These are phyloP conservation scores for Coniochaeta prunicola DNA, from an alignment of 2,329 filamentous ascomycete species.

Conservation along the genomic window DNA sequence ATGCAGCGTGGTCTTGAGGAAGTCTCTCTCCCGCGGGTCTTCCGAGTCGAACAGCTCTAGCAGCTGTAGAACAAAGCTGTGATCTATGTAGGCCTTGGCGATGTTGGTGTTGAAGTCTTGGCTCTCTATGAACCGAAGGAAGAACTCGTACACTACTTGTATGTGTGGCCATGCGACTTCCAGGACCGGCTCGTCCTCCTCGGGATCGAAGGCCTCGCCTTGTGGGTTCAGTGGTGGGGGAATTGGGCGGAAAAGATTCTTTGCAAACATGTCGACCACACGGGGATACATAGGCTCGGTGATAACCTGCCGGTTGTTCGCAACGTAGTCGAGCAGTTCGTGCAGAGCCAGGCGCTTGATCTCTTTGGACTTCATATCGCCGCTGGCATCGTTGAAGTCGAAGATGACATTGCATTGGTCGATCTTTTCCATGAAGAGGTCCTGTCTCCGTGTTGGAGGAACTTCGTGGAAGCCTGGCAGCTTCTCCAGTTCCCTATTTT, in stretches of 20 bases:
- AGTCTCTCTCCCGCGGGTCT: conserved; percentile 92
- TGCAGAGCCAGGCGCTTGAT: conserved; percentile 96
- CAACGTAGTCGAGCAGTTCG: conserved; percentile 94
- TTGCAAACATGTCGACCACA: conserved; percentile 98
- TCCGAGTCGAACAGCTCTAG: conserved; percentile 98
- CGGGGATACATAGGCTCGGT: conserved; percentile 98
- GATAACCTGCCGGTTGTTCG: conserved; percentile 97
- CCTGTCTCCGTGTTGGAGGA: conserved; percentile 85
- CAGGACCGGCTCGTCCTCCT: conserved; percentile 95
- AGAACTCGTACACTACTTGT: conserved; percentile 99
- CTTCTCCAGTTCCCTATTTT: conserved; percentile 94
- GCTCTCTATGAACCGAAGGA: conserved; percentile 96
- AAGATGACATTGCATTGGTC: conserved; percentile 99
- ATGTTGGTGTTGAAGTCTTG: conserved; percentile 99
- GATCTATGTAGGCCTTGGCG: conserved; percentile 97
- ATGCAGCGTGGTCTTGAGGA: conserved; percentile 95
- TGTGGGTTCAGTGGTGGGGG: conserved; percentile 96
- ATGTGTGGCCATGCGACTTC: conserved; percentile 99
- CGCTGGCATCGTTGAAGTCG: conserved; percentile 97
- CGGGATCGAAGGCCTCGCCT: conserved; percentile 95
- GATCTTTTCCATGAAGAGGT: conserved; percentile 99
- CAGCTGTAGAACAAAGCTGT: conserved; percentile 92
- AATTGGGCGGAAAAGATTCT: conserved; percentile 96
- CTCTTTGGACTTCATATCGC: conserved; percentile 99
- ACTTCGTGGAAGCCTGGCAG: conserved; percentile 97